A percentile compares a stretch with the other conserved stretches of the same genome.
Evolutionary conservation across 2,329 filamentous ascomycete genomes (phyloP).

Genomic region (Lecanicillium sp.): DNA sequence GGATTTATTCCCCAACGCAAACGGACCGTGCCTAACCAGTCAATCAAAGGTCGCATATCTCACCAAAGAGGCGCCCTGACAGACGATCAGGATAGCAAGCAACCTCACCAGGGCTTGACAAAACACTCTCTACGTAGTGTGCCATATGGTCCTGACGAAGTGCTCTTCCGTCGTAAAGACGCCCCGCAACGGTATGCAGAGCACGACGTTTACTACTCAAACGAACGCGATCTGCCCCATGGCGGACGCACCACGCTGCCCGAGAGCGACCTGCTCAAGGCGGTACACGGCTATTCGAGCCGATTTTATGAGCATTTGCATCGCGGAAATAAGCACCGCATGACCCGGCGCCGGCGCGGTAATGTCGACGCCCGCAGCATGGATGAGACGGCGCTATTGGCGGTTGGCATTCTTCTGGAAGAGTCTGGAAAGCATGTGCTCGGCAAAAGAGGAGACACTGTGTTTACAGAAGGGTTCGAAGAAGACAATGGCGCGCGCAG

Average conservation of each 20-base stretch:
- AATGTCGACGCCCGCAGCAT: slow-evolving; percentile 51
- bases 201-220: slow-evolving; percentile 62
- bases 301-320: slow-evolving; percentile 45
- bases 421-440: slow-evolving; percentile 56
- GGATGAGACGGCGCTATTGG: slow-evolving; percentile 71
- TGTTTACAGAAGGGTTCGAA: slow-evolving; percentile 56
- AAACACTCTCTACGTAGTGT: slow-evolving; percentile 8
- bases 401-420: slow-evolving; percentile 68
- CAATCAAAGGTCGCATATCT: slow-evolving; percentile 1
- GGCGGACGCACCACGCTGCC: slow-evolving; percentile 47
- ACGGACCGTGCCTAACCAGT: not conserved
- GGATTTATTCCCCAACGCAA: slow-evolving; percentile 6
- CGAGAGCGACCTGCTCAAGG: slow-evolving; percentile 60
- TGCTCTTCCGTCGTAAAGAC: slow-evolving; percentile 56
- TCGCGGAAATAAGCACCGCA: not conserved
- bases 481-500: slow-evolving; percentile 12
- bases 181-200: slow-evolving; percentile 64
- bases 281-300: slow-evolving; percentile 60
- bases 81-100: slow-evolving; percentile 8
- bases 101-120: slow-evolving; percentile 13
- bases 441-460: slow-evolving; percentile 59
- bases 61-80: not conserved
- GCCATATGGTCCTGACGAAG: slow-evolving; percentile 57
- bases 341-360: slow-evolving; percentile 10
- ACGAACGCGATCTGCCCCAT: slow-evolving; percentile 45